A percentile compares a stretch with the other conserved stretches of the same genome.
phyloP scores from a whole-genome alignment of 768 basidiomycete species.

The Piloderma croceum region DNA sequence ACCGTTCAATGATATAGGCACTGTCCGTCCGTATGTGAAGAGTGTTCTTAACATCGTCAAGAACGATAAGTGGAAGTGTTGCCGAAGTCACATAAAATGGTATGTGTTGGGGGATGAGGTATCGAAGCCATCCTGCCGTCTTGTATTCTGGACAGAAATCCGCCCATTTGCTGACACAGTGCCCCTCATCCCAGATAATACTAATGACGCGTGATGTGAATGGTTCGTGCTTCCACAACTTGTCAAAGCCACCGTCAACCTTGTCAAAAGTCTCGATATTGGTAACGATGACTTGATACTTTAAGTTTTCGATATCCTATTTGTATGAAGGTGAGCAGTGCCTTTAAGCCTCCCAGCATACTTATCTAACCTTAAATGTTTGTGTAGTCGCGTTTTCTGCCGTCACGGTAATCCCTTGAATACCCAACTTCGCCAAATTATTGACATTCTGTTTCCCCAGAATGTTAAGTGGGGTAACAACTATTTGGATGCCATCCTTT shows the following conservation, averaged over 20 bases:
- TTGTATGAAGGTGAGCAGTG: too few relatives aligned
- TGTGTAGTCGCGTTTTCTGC: constrained; percentile 9
- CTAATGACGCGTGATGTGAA: constrained; percentile 20
- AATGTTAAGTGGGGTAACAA: constrained; percentile 27
- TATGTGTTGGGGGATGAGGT: constrained; percentile 26
- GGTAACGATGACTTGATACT: constrained; percentile 22
- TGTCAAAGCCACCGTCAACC: too few relatives aligned
- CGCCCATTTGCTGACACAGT: constrained; percentile 36
- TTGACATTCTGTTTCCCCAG: constrained; percentile 25
- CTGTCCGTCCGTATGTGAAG: constrained; percentile 15
- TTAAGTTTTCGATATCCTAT: constrained; percentile 22
- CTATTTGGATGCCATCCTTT: constrained; percentile 22
- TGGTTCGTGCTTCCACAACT: constrained; percentile 14
- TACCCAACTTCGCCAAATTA: constrained; percentile 9
- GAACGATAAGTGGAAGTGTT: constrained; percentile 24
- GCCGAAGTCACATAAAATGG: constrained; percentile 31
- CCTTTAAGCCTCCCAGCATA: background rate
- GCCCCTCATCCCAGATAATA: constrained; percentile 40
- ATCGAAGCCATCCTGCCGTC: constrained; percentile 18
- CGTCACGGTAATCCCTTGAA: constrained; percentile 16
- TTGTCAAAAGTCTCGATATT: constrained; percentile 24
- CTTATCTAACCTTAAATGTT: constrained; percentile 20
- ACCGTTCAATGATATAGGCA: too few relatives aligned
- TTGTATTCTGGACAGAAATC: constrained; percentile 31
- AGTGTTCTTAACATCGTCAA: constrained; percentile 16